Evolutionary conservation across 352 stramenopile genomes (phyloP), one percentile per base, ranked within the genome.

Genomic region (Pythium myriotylum): DNA sequence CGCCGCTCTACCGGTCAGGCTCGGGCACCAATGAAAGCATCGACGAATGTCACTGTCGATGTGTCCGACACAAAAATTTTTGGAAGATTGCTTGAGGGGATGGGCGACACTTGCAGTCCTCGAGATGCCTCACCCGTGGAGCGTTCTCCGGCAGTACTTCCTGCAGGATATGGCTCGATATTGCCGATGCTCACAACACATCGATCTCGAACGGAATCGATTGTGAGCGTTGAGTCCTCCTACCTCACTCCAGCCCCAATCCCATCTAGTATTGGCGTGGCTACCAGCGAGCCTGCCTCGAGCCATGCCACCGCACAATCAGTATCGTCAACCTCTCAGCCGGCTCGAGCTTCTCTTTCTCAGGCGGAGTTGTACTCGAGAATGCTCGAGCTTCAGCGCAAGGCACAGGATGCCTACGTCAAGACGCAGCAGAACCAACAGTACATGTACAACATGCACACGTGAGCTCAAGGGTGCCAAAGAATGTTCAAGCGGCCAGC

Each of bases 301-400:
- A n/a, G n/a, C n/a, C n/a, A n/a, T n/a, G n/a, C n/a, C n/a, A n/a
- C n/a, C n/a, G n/a, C n/a, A n/a, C n/a, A n/a, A n/a, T n/a, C n/a
- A n/a, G n/a, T n/a, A n/a, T n/a, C n/a, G n/a, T n/a, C n/a, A n/a
- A n/a, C n/a, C n/a, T n/a, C n/a, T n/a, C n/a, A n/a, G n/a, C n/a
- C n/a, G n/a, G n/a, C n/a, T n/a, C n/a, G n/a, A 35, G 29, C 10
- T 35, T 10, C 13, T 12, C 49, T 22, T 5, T n/a, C 41, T 16
- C 59, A 63, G 32, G 54, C 39, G 10, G 65, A 75, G 5, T 39
- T 78, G 13, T 59, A 71, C 9, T 41, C 12, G 51, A 67, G 61
- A 29, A 73, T 90, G 52, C 67, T 84, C 23, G 72, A 90, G 47
- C 54, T 90, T 13, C 75, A 74, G 45, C 74, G 70, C 27, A 77